Conservation (phyloP, 2,329 filamentous ascomycete genomes). For the Fusarium tjaetaba region DNA sequence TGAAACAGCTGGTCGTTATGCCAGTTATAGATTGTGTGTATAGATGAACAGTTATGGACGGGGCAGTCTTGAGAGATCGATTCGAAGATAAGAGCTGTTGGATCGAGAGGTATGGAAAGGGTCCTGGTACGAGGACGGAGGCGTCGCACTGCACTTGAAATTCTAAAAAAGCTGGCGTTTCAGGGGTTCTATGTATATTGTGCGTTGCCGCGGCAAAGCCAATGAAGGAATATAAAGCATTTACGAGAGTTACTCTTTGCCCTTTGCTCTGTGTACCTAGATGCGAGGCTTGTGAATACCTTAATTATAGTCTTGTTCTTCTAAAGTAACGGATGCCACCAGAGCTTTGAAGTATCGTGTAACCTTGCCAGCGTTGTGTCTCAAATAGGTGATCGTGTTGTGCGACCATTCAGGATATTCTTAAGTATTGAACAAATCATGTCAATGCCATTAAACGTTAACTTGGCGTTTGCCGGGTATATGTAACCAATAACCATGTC, state of each 20-base stretch:
- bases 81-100: slow-evolving; percentile 9
- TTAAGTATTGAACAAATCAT: background rate
- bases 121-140: slow-evolving; percentile 39
- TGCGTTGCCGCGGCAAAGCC: slow-evolving; percentile 42
- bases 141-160: slow-evolving; percentile 45
- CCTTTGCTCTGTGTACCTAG: background rate
- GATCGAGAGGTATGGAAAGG: slow-evolving; percentile 23
- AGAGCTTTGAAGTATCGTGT: background rate
- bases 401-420: too few relatives aligned
- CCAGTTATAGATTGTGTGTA: slow-evolving; percentile 84
- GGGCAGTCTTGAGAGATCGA: background rate
- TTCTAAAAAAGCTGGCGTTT: slow-evolving; percentile 46
- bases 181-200: slow-evolving; percentile 45
- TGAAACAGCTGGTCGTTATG: slow-evolving; percentile 95
- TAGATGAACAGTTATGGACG: slow-evolving; percentile 44
- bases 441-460: slow-evolving; percentile 39
- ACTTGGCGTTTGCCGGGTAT: slow-evolving; percentile 46
- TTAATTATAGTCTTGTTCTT: background rate
- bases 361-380: background rate
- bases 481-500: slow-evolving; percentile 40
- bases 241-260: background rate
- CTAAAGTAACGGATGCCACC: background rate
- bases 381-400: background rate
- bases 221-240: slow-evolving; percentile 32
- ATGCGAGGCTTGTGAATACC: background rate